Evolutionary conservation across 1,139 yeast genomes (phyloP).

Genomic region (Debaryomyces coudertii): DNA sequence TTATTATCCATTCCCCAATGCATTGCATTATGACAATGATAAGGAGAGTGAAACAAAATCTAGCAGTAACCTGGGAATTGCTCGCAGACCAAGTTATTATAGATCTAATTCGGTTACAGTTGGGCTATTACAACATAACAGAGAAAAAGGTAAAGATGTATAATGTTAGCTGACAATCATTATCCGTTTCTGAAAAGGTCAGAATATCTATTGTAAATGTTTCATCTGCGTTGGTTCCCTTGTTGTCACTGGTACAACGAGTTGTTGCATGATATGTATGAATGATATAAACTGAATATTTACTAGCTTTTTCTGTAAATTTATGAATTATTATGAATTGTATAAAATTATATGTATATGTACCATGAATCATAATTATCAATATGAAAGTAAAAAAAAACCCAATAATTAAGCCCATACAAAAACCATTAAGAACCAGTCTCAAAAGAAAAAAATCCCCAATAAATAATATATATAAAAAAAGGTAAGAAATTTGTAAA

Average conservation of each 20-base stretch:
- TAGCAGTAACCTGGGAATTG: constrained; percentile 22
- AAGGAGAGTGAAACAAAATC: constrained; percentile 30
- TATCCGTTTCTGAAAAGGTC: too few relatives aligned
- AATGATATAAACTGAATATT: background rate
- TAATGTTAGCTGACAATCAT: background rate
- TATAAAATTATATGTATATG: constrained; percentile 5
- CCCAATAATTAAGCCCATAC: constrained; percentile 3
- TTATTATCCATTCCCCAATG: constrained; percentile 41
- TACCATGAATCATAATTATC: constrained; percentile 5
- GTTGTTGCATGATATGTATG: background rate
- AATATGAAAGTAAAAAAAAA: background rate
- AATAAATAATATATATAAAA: constrained; percentile 3
- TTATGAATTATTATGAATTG: constrained; percentile 6
- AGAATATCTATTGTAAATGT: too few relatives aligned
- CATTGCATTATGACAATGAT: constrained; percentile 44
- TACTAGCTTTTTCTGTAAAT: constrained; percentile 2
- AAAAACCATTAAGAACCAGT: constrained; percentile 1
- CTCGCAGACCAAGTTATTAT: constrained; percentile 31
- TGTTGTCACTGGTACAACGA: too few relatives aligned
- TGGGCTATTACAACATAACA: constrained; percentile 40
- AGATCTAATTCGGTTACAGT: constrained; percentile 49
- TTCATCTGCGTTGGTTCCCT: too few relatives aligned
- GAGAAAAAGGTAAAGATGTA: constrained; percentile 15
- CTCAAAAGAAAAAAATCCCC: background rate
- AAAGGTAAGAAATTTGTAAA: background rate